These are phyloP conservation scores for Casuarina equisetifolia DNA, from an alignment of 306 rosid species.

Conservation along the genomic window DNA sequence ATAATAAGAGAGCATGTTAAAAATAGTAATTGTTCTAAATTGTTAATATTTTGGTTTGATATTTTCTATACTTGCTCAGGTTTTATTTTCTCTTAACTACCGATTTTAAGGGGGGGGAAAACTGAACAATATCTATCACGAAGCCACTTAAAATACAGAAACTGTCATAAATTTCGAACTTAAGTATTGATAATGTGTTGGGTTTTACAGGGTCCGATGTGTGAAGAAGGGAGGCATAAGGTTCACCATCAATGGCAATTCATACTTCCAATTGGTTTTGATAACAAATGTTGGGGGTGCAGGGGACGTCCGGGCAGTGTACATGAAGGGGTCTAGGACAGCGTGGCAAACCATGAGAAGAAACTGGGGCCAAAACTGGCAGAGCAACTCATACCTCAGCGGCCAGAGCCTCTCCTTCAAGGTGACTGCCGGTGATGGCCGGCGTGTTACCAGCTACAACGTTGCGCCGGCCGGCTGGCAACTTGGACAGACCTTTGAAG, in stretches of 20 bases:
- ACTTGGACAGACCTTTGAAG: slow-evolving; percentile 46
- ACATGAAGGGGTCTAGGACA: slow-evolving; percentile 30
- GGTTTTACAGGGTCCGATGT: slow-evolving; percentile 32
- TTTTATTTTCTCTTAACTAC: too few species aligned
- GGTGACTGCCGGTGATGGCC: slow-evolving; percentile 35
- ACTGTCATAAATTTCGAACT: too few species aligned
- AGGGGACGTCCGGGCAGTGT: slow-evolving; percentile 31
- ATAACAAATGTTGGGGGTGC: slow-evolving; percentile 38
- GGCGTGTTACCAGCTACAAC: slow-evolving; percentile 20
- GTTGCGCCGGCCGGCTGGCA: slow-evolving; percentile 34
- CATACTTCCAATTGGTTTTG: slow-evolving; percentile 42
- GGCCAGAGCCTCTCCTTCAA: slow-evolving; percentile 43
- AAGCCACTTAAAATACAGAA: too few species aligned
- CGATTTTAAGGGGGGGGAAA: too few species aligned
- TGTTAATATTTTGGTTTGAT: too few species aligned
- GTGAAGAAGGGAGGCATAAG: slow-evolving; percentile 44
- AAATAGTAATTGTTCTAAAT: too few species aligned
- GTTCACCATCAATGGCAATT: slow-evolving; percentile 47
- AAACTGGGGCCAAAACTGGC: slow-evolving; percentile 51
- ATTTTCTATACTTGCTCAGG: too few species aligned
- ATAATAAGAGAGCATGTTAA: too few species aligned
- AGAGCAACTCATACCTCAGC: slow-evolving; percentile 37
- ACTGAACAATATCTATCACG: too few species aligned
- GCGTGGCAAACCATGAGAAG: slow-evolving; percentile 43
- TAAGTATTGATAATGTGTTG: not conserved